Conservation (phyloP, 352 stramenopile genomes). For the Phytophthora agathidicida region DNA sequence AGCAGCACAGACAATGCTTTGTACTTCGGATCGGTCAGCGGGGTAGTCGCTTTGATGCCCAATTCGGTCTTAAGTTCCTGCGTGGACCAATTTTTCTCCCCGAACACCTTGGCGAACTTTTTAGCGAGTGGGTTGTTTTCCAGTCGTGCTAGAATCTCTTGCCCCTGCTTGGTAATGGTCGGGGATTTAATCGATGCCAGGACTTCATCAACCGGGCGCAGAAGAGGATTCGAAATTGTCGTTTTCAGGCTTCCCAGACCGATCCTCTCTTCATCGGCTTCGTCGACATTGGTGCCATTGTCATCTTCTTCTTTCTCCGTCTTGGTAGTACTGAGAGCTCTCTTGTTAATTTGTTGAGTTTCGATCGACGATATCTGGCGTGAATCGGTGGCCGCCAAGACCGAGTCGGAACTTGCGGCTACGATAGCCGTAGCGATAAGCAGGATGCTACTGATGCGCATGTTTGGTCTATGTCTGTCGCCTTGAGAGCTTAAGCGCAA, state of each 20-base stretch:
- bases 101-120: slow-evolving; percentile 1
- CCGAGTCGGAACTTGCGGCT: neutral
- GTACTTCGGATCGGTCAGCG: neutral
- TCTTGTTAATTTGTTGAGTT: neutral
- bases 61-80: neutral
- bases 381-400: neutral
- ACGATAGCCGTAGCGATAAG: neutral
- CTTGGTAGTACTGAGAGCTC: neutral
- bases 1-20: neutral
- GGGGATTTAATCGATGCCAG: neutral
- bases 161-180: no score
- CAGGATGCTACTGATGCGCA: neutral
- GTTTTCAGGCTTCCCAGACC: neutral
- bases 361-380: neutral
- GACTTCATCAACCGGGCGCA: neutral
- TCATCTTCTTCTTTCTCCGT: neutral
- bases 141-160: neutral
- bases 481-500: neutral
- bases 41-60: neutral
- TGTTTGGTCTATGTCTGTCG: neutral
- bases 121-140: neutral
- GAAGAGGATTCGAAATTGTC: no score
- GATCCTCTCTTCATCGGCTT: neutral
- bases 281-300: neutral
- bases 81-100: neutral